These are phyloP conservation scores for Globisporangium okanoganense DNA, from an alignment of 352 stramenopile species.

Conservation along the genomic window DNA sequence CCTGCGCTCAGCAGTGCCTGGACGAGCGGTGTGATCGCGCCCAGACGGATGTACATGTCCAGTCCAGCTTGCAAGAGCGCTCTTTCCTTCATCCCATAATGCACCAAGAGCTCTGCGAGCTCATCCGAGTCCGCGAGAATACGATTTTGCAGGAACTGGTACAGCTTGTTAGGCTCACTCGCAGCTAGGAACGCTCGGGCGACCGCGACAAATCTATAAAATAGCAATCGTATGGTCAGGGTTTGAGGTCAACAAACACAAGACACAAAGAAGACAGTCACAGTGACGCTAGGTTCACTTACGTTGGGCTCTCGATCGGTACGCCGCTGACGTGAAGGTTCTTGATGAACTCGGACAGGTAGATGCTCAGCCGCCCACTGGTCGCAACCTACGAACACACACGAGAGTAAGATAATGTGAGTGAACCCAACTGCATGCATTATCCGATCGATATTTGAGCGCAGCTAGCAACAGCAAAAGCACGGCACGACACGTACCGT, in stretches of 20 bases:
- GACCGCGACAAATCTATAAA: constrained; percentile 45
- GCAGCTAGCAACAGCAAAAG: too few relatives aligned
- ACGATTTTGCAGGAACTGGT: constrained; percentile 63
- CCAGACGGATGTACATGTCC: constrained; percentile 66
- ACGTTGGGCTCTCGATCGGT: constrained; percentile 63
- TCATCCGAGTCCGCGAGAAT: constrained; percentile 51
- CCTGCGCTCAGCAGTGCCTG: constrained; percentile 41
- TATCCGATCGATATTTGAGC: too few relatives aligned
- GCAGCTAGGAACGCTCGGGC: constrained; percentile 47
- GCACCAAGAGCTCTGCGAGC: constrained; percentile 52
- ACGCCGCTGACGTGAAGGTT: constrained; percentile 45
- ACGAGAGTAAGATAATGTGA: neutral
- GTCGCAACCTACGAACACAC: constrained; percentile 32
- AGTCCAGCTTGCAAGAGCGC: constrained; percentile 51
- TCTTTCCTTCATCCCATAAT: constrained; percentile 18
- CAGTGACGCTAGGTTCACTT: constrained; percentile 8
- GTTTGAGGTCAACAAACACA: neutral
- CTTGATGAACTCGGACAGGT: constrained; percentile 65
- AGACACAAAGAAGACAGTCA: neutral
- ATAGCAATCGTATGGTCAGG: neutral
- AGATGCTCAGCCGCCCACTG: constrained; percentile 39
- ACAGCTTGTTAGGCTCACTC: constrained; percentile 44
- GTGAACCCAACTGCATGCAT: too few relatives aligned
- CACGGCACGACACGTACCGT: constrained; percentile 22
- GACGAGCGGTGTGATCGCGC: constrained; percentile 39